Percentiles rank a stretch among this genome's conserved stretches.
These are phyloP conservation scores for Dovyalis caffra DNA, from an alignment of 345 rosid species.

Conservation along the genomic window DNA sequence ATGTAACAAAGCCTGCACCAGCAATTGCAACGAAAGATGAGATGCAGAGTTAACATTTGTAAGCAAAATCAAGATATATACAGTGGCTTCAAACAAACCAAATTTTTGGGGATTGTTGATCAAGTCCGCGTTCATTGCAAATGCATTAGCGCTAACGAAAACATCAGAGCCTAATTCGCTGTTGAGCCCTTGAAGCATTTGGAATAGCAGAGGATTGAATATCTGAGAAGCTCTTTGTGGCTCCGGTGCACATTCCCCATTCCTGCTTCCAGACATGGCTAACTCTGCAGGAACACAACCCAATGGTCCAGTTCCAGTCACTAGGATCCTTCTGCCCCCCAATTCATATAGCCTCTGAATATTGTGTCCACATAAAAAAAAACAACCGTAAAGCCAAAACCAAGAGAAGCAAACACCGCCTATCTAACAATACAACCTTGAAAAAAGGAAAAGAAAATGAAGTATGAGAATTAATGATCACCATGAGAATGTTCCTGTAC, in stretches of 20 bases:
- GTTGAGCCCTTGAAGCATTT: slow-evolving; percentile 1
- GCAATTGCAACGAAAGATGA: neutral
- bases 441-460: too few relatives aligned
- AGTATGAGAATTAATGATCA: neutral
- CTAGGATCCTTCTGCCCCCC: slow-evolving; percentile 9
- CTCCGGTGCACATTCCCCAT: neutral
- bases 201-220: neutral
- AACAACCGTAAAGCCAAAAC: too few relatives aligned
- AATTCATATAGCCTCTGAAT: neutral
- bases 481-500: slow-evolving; percentile 2
- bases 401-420: too few relatives aligned
- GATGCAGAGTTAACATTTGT: too few relatives aligned
- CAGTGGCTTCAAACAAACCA: neutral
- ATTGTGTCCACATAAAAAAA: neutral
- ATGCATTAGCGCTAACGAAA: neutral
- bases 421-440: too few relatives aligned
- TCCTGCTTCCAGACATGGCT: neutral
- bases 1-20: slow-evolving; percentile 12
- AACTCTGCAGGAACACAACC: slow-evolving; percentile 16
- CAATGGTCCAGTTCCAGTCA: slow-evolving; percentile 14
- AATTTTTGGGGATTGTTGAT: neutral
- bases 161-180: slow-evolving; percentile 2
- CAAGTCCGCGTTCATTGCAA: neutral
- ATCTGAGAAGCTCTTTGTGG: neutral
- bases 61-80: too few relatives aligned